Base-by-base conservation (phyloP, 2,329 filamentous ascomycete species). In the Magnaporthiopsis rhizophila region DNA sequence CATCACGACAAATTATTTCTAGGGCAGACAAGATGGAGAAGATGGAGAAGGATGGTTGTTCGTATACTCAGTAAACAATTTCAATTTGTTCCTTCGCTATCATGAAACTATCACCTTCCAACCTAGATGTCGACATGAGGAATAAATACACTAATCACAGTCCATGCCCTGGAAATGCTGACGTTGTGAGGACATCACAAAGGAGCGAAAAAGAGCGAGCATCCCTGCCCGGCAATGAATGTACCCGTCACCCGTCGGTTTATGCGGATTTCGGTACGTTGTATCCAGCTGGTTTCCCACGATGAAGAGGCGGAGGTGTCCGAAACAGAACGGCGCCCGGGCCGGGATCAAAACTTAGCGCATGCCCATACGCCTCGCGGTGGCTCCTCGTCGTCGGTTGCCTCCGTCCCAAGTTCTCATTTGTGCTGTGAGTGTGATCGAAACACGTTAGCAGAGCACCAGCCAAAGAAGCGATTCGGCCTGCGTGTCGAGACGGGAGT, bases 331-430 rank as follows among this genome's bases (percentile, higher is more conserved):
- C 18, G 8, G 38, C 4, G 38, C 38, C 38, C 15, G 3, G 4
- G 38, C 15, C 38, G 21, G 1, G 15, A 21, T 50, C 18, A 13
- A 13, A 13, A 18, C 30, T 60, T 21, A 60, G 58, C 58, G 58
- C 32, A 60, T n/a, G 18, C 28, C 32, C 28, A 60, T n/a, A 12
- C 58, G 58, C 58, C 58, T 60, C n/a, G 45, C 45, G 45, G 11
- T 21, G 15, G 34, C 62, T 79, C 66, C 76, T 77, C 67, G 45
- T 18, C 45, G 45, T 18, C 45, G 45, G 45, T 83, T 78, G n/a
- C 81, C 80, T 63, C 81, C 78, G 45, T 84, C 81, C 68, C 75
- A 77, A 65, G 79, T 77, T 65, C 74, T 79, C 76, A 83, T 82
- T 66, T 83, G 81, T 30, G 76, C 83, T 85, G 59, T 6, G 3